Evolutionary conservation across 2,329 filamentous ascomycete species (phyloP).

Genomic region (Diaporthe australafricana): DNA sequence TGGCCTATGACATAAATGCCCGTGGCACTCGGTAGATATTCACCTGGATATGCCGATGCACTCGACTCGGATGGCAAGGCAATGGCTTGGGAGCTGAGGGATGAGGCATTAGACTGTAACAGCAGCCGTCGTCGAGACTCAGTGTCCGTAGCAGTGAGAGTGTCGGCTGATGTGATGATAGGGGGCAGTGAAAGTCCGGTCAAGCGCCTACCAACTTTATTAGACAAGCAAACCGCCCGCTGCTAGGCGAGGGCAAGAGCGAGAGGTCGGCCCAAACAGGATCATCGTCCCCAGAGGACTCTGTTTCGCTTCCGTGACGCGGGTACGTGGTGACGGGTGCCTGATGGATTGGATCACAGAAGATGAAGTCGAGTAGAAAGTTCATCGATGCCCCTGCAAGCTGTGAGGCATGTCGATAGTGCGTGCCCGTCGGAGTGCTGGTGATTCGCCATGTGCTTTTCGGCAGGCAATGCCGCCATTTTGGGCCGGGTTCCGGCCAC

Average conservation of each 20-base stretch:
- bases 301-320: not conserved
- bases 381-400: not conserved
- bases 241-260: not conserved
- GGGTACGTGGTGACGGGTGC: not conserved
- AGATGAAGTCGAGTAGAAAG: not conserved
- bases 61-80: not conserved
- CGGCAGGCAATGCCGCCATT: conserved; percentile 23
- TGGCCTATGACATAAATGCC: not conserved
- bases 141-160: not conserved
- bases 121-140: not conserved
- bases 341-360: conserved; percentile 15
- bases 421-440: not conserved
- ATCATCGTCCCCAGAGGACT: no score
- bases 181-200: not conserved
- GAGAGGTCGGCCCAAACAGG: no score
- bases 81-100: not conserved
- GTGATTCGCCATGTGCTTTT: conserved; percentile 20
- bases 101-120: not conserved
- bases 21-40: not conserved
- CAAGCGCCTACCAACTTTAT: not conserved
- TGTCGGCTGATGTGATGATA: conserved; percentile 5
- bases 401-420: not conserved
- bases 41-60: conserved; percentile 1
- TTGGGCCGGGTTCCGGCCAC: not conserved
- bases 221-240: not conserved